Evolutionary conservation across 129 eudicot species (phyloP).

Genomic region (Glebionis coronaria): DNA sequence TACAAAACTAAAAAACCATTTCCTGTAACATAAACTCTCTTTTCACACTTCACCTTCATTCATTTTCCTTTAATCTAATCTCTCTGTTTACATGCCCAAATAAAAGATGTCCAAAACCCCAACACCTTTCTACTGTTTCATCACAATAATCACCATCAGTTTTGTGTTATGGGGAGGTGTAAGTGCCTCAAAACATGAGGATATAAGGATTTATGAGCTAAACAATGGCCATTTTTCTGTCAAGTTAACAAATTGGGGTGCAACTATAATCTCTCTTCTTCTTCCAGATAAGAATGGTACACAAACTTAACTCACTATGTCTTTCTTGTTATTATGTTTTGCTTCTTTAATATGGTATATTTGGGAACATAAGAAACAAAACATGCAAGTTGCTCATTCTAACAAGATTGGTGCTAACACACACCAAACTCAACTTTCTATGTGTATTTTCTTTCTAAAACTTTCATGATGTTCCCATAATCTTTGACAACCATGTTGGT

Average conservation of each 20-base stretch:
- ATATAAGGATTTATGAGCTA: constrained; percentile 50
- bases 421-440: constrained; percentile 7
- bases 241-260: constrained; percentile 67
- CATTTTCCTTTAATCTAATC: background rate
- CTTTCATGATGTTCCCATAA: background rate
- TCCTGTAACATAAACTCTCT: background rate
- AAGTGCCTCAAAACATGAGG: constrained; percentile 25
- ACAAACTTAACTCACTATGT: constrained; percentile 6
- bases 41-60: constrained; percentile 8
- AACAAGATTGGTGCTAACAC: background rate
- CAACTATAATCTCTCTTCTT: constrained; percentile 58
- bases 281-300: constrained; percentile 80
- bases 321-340: no score
- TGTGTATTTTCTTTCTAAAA: no score
- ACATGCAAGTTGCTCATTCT: no score
- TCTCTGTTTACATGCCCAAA: background rate
- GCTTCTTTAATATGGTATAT: no score
- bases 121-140: constrained; percentile 31
- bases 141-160: constrained; percentile 14
- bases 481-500: no score
- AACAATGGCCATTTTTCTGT: constrained; percentile 58
- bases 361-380: no score
- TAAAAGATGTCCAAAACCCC: constrained; percentile 24
- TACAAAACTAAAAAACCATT: constrained; percentile 1
- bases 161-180: constrained; percentile 26